Evolutionary conservation across 352 stramenopile species (phyloP).

Genomic region (Pythium guiyangense): DNA sequence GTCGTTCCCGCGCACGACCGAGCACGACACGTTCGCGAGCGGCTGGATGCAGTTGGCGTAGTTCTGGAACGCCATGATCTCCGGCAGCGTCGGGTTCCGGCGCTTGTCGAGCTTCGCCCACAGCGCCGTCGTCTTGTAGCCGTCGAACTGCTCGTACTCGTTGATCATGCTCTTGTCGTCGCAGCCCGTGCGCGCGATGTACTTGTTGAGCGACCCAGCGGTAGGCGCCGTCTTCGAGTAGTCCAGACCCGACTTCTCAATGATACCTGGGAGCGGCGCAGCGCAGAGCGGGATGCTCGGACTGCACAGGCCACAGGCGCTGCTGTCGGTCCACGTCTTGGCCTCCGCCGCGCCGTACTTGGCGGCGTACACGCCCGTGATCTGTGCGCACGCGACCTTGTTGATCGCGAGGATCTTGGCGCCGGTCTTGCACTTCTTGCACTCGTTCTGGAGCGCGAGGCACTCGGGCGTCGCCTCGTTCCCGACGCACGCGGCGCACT

Average conservation of each 20-base stretch:
- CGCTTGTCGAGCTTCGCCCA: conserved; percentile 36
- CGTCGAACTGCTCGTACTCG: conserved; percentile 52
- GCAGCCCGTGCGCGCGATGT: conserved; percentile 42
- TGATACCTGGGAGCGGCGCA: conserved; percentile 45
- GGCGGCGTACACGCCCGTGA: conserved; percentile 36
- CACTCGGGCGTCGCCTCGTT: conserved; percentile 26
- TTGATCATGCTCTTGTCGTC: conserved; percentile 50
- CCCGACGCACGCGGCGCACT: conserved; percentile 37
- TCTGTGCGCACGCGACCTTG: conserved; percentile 29
- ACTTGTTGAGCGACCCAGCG: conserved; percentile 24
- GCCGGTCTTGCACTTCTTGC: conserved; percentile 37
- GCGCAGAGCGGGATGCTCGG: conserved; percentile 37
- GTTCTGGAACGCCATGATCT: conserved; percentile 35
- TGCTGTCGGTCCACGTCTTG: conserved; percentile 20
- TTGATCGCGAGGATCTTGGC: conserved; percentile 40
- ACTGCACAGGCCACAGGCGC: conserved; percentile 34
- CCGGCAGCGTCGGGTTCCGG: conserved; percentile 43
- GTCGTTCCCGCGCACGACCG: conserved; percentile 43
- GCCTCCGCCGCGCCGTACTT: conserved; percentile 32
- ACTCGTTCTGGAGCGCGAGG: conserved; percentile 31
- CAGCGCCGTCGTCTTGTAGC: conserved; percentile 27
- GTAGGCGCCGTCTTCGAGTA: conserved; percentile 30
- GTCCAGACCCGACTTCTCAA: conserved; percentile 49
- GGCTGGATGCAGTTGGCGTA: conserved; percentile 54
- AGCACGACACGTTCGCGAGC: conserved; percentile 52